Base-by-base conservation (phyloP, 2,329 filamentous ascomycete species). In the Cercospora berteroae region DNA sequence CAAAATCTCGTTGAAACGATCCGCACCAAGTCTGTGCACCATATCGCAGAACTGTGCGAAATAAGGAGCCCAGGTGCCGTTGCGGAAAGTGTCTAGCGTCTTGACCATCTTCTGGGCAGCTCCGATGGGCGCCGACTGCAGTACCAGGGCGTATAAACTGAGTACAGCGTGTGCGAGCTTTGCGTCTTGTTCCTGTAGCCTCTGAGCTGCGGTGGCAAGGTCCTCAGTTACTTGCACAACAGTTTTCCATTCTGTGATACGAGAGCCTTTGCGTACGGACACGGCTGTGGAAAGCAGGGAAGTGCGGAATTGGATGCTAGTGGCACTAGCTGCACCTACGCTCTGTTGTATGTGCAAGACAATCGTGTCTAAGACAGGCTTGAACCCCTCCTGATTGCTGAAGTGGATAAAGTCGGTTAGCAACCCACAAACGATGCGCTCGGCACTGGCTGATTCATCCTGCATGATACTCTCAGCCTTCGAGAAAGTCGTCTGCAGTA, bases 1-100 rank as follows among this genome's bases (percentile, higher is more conserved):
- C 33, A 96, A 85, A n/a, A 97, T 82, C 70, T 88, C 89, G 63
- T 88, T 86, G 76, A 98, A 99, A 44, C 91, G 86, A 63, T 89
- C 86, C 1, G 85, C 77, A 56, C 93, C 89, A 39, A 96, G 83
- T 63, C 92, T 86, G 0, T 92, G 89, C 72, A 95, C 89, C 62
- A 92, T 89, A 13, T 90, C 89, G 79, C 93, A 97, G 78, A 98
- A 97, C 0, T 89, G 86, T 52, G 98, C 85, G 77, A 97, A 98
- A 82, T 89, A 90, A 61, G 80, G 80, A 74, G 89, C 87, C 74
- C 94, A 85, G 0, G 85, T 84, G 55, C 90, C 87, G 61, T 86
- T 85, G 3, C 87, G 88, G 58, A 96, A 81, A 3, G 82, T 81
- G 36, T 89, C 87, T 56, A 96, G 83, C 3, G 87, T 80, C 16